Base-by-base conservation (phyloP, 176 grass and related monocot genomes). In the Thalia dealbata region DNA sequence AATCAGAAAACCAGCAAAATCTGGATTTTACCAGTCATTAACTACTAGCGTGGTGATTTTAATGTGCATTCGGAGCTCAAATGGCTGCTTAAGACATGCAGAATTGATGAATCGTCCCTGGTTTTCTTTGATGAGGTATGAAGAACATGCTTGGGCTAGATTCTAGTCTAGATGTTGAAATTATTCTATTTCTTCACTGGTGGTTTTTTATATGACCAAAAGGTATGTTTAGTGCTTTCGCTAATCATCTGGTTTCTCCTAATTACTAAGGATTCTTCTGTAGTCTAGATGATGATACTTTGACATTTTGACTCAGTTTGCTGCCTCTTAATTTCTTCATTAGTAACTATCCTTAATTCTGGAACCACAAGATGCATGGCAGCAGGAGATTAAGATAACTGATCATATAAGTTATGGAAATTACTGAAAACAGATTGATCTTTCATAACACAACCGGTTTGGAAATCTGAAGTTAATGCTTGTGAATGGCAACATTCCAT, bases 401-500 rank as follows among this genome's bases (percentile, higher is more conserved):
- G 32, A 38, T 38, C 32, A 38, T 4, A 66, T 77, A 16, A 25
- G n/a, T 66, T 14, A 27, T 38, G 10, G 14, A 25, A 30, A 68
- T 42, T 38, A 32, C n/a, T 23, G 21, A 64, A 35, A 23, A 28
- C 75, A 77, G 75, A 64, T 77, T 67, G 25, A 67, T 21, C 75
- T 77, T 54, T 52, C 75, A 0, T 67, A 54, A 67, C 50, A 77
- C 10, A 52, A 77, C 3, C 48, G 27, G 30, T 67, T 77, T 14
- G 75, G 75, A 68, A 77, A 67, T 77, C 48, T 77, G 65, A 77
- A 67, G 75, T 25, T 77, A 38, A 27, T 67, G 14, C 29, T 77
- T 14, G 10, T 77, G 32, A 77, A 68, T 42, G 61, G 63, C 14
- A 11, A 68, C 75, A 77, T 68, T 38, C 19, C 75, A 54, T 13